phyloP scores from a whole-genome alignment of 345 rosid genomes.

The Eucalyptus cloeziana region DNA sequence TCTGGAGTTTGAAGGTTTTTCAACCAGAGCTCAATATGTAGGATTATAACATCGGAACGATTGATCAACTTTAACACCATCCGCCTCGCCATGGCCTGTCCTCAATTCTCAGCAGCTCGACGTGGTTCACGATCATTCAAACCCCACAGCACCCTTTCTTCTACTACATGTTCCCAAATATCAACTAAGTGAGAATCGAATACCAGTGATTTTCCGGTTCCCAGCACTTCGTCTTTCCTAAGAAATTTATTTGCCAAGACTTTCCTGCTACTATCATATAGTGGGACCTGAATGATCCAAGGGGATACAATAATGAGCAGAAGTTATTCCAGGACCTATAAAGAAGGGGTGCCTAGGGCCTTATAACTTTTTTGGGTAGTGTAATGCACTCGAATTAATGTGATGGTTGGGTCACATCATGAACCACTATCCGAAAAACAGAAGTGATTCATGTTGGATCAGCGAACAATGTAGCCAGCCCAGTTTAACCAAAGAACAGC shows the following conservation, averaged over 20 bases:
- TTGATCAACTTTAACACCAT: not conserved
- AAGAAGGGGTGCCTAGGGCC: not conserved
- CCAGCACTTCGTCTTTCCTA: constrained; percentile 33
- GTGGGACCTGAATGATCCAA: constrained; percentile 21
- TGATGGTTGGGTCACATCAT: not conserved
- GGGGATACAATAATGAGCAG: not conserved
- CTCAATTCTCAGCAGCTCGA: not conserved
- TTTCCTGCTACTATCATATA: constrained; percentile 34
- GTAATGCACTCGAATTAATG: not conserved
- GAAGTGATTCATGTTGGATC: not conserved
- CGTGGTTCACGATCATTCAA: not conserved
- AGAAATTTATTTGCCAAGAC: constrained; percentile 29
- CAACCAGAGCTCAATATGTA: rapidly evolving
- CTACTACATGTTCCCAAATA: constrained; percentile 26
- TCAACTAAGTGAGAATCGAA: constrained; percentile 38
- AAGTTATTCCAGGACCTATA: not conserved
- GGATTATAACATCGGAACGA: not conserved
- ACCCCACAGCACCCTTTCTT: not conserved
- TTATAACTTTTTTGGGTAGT: not conserved
- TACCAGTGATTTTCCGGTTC: constrained; percentile 24
- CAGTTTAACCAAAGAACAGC: not conserved
- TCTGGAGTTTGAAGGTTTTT: not conserved
- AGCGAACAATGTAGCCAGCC: not conserved
- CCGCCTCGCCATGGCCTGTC: not conserved
- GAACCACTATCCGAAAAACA: not conserved